Percentiles rank a stretch among this genome's conserved stretches.
Evolutionary conservation across 768 basidiomycete species (phyloP).

Genomic region (Boletus insuetus): DNA sequence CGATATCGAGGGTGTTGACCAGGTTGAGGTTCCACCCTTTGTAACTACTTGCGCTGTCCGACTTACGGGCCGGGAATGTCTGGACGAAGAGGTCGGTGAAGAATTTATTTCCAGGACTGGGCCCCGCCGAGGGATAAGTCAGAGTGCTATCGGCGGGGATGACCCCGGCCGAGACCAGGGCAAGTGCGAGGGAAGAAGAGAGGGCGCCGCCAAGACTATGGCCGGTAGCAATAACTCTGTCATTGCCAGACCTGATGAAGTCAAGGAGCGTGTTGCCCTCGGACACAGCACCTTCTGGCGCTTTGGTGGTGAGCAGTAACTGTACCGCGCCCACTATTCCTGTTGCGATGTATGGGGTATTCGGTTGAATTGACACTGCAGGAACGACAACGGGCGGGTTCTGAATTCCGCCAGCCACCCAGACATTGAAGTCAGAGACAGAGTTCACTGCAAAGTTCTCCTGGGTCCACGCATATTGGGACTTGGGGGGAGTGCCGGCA

Average conservation of each 20-base stretch:
- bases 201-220: constrained; percentile 12
- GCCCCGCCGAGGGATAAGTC: constrained; percentile 7
- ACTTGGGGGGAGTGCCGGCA: constrained; percentile 2
- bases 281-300: not conserved
- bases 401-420: constrained; percentile 5
- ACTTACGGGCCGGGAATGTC: not conserved
- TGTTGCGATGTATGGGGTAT: not conserved
- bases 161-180: not conserved
- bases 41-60: not conserved
- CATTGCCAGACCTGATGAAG: not conserved
- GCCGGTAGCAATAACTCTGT: constrained; percentile 7
- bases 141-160: constrained; percentile 38
- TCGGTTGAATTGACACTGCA: not conserved
- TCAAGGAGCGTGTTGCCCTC: constrained; percentile 1
- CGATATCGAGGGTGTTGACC: constrained; percentile 14
- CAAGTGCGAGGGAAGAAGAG: constrained; percentile 12
- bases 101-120: constrained; percentile 10
- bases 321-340: not conserved
- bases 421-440: constrained; percentile 9
- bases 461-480: not conserved
- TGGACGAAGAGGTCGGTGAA: constrained; percentile 1
- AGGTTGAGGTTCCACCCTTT: constrained; percentile 19
- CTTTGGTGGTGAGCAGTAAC: not conserved
- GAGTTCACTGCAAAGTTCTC: constrained; percentile 6
- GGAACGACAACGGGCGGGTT: not conserved